Evolutionary conservation across 1,284 basidiomycete species (phyloP).

Genomic region (Boletus sp.): DNA sequence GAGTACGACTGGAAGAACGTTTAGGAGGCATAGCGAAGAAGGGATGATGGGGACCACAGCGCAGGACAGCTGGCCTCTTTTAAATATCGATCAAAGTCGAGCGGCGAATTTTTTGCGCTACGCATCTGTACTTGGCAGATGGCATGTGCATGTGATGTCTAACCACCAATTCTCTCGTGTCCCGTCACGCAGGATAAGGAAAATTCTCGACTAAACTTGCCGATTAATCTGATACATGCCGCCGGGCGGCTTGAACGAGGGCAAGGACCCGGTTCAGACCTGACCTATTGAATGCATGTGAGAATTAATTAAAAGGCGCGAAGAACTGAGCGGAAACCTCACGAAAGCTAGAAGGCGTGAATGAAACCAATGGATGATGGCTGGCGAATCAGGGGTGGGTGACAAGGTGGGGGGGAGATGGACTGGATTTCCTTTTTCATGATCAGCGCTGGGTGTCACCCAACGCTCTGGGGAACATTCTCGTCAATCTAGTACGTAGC

Average conservation of each 20-base stretch:
- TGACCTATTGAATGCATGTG: constrained; percentile 14
- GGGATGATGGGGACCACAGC: constrained; percentile 10
- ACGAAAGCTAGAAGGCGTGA: constrained; percentile 30
- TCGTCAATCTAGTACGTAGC: constrained; percentile 3
- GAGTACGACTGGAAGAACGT: constrained; percentile 10
- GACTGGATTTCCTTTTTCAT: constrained; percentile 28
- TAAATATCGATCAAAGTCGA: constrained; percentile 19
- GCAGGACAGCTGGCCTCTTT: constrained; percentile 14
- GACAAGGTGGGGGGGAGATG: constrained; percentile 14
- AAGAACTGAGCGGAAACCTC: constrained; percentile 28
- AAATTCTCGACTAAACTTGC: constrained; percentile 11
- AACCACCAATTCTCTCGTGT: constrained; percentile 5
- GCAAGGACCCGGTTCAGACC: constrained; percentile 9
- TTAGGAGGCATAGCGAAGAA: constrained; percentile 14
- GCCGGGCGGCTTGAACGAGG: constrained; percentile 13
- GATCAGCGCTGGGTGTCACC: constrained; percentile 24
- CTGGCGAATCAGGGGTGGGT: constrained; percentile 31
- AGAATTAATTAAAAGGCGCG: constrained; percentile 30
- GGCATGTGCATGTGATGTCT: constrained; percentile 10
- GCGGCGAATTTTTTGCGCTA: constrained; percentile 8
- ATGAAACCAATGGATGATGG: constrained; percentile 23
- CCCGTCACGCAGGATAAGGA: constrained; percentile 9
- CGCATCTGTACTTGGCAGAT: constrained; percentile 10
- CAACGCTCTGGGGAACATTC: constrained; percentile 9
- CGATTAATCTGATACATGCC: constrained; percentile 18